Percentiles rank a stretch among this genome's conserved stretches.
Conservation (phyloP, 164 flowering plant species). For the Magnolia officinalis region DNA sequence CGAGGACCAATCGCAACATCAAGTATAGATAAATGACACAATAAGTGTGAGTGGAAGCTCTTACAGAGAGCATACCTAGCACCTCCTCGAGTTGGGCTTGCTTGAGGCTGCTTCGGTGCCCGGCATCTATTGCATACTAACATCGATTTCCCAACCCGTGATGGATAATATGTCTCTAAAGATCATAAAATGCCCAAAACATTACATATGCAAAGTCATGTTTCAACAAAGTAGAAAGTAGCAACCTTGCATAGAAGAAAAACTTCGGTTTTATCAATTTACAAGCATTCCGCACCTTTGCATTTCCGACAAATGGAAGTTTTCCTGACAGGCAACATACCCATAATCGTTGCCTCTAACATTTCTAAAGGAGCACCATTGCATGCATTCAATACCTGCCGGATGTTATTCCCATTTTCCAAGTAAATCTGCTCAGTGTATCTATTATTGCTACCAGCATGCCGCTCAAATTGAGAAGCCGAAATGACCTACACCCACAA, state of each 20-base stretch:
- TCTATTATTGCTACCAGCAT: constrained; percentile 74
- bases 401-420: constrained; percentile 66
- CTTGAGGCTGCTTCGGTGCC: constrained; percentile 24
- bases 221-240: neutral
- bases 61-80: constrained; percentile 34
- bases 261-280: neutral
- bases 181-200: neutral
- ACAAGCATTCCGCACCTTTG: constrained; percentile 36
- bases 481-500: constrained; percentile 46
- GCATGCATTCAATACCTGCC: constrained; percentile 61
- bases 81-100: constrained; percentile 7
- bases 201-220: neutral
- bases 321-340: constrained; percentile 23
- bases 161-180: neutral
- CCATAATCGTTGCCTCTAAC: constrained; percentile 43
- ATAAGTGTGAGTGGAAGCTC: constrained; percentile 10
- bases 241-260: neutral
- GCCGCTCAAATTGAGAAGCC: constrained; percentile 58
- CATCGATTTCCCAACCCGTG: constrained; percentile 6
- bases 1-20: no score
- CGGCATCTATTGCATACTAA: constrained; percentile 39
- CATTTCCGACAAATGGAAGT: constrained; percentile 37
- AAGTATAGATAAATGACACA: no score
- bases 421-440: constrained; percentile 62
- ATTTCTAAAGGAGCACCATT: constrained; percentile 35